Conservation (phyloP, 768 basidiomycete genomes). For the Trametes cinnabarina region DNA sequence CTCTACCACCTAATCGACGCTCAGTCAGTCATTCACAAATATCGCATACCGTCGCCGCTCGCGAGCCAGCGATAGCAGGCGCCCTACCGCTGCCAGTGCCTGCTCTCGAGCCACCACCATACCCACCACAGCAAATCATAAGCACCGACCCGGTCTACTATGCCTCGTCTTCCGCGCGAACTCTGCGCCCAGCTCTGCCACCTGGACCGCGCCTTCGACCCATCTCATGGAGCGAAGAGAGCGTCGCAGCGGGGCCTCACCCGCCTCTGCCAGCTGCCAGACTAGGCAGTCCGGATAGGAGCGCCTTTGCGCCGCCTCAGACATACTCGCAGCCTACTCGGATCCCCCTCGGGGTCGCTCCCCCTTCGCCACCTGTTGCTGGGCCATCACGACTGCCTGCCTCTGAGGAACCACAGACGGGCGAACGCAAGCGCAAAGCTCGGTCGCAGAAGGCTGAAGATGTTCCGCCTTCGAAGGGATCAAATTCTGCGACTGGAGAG, state of each 20-base stretch:
- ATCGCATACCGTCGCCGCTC: background rate
- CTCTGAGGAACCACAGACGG: slow-evolving; percentile 1
- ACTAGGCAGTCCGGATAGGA: slow-evolving; percentile 12
- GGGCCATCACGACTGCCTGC: slow-evolving; percentile 9
- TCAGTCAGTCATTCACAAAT: background rate
- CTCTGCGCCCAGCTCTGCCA: background rate
- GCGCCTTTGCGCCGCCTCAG: slow-evolving; percentile 1
- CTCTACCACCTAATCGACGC: no score
- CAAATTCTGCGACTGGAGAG: background rate
- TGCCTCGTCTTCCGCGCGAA: slow-evolving; percentile 3
- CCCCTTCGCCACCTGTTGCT: slow-evolving; percentile 9
- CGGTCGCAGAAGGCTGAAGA: slow-evolving; percentile 2
- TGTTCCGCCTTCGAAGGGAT: background rate
- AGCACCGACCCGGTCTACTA: slow-evolving; percentile 12
- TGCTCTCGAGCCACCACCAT: slow-evolving; percentile 1
- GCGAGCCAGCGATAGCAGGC: background rate
- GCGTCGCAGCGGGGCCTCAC: background rate
- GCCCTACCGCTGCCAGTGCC: background rate
- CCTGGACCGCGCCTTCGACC: slow-evolving; percentile 16
- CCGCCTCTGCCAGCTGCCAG: background rate
- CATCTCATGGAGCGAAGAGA: slow-evolving; percentile 6
- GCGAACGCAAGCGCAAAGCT: slow-evolving; percentile 4
- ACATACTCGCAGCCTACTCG: background rate
- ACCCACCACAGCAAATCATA: background rate
- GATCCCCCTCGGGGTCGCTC: background rate